Evolutionary conservation across 176 grass and related monocot genomes (phyloP), one percentile per base, ranked within the genome.

Genomic region (Triticum urartu): DNA sequence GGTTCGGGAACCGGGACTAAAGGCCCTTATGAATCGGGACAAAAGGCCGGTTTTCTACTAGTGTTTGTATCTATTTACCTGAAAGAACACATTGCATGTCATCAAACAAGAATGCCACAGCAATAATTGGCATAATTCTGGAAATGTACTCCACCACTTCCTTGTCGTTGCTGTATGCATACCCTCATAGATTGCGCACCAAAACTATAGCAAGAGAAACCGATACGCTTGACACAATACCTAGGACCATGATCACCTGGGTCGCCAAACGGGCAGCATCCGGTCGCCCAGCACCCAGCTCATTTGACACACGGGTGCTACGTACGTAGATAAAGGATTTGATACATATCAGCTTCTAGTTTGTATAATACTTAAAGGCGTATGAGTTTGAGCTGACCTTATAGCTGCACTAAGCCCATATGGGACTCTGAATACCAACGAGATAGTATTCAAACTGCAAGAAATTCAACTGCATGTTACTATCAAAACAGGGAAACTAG

Each of bases 271-370:
- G 84, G 28, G 94, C 92, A 7, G 81, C 83, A 68, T 94, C 76
- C 0, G 88, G 92, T 52, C 48, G 86, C 5, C 90, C 95, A 21
- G 95, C 95, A 24, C 95, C 95, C 10, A 97, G 92, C 73, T 94
- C 92, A 75, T 97, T 97, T 40, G 92, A 97, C 21, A 97, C 92
- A 22, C 92, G 88, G 11, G 94, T 97, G 50, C 94, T 7, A 39
- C 22, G 21, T 39, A 15, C 6, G 10, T n/a, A 58, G 33, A 20
- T 25, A 73, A 58, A 59, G 13, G 12, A 11, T 21, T 6, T 21
- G 3, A 59, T 21, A 59, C 15, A 59, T 15, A 7, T 58, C 1
- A 34, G 4, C 4, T 52, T 52, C 48, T 52, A 17, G 13, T 4
- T 14, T 50, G 36, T 50, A 13, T 43, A 43, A 39, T 39, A 39